Evolutionary conservation across 345 rosid genomes (phyloP).

Genomic region (Aegle marmelos): DNA sequence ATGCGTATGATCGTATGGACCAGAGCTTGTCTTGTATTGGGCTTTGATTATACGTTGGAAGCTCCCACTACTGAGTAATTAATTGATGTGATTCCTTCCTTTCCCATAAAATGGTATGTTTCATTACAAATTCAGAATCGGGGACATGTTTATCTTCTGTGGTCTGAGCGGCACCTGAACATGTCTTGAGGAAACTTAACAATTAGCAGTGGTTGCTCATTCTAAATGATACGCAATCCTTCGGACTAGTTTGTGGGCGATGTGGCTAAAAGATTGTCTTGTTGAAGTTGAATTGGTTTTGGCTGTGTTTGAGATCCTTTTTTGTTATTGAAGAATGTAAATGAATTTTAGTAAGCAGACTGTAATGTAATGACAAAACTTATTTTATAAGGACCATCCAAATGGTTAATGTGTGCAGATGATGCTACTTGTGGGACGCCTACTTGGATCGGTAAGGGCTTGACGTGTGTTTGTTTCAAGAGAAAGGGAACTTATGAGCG

Average conservation of each 20-base stretch:
- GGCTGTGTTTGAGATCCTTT: too few species aligned
- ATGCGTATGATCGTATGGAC: background rate
- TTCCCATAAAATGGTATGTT: background rate
- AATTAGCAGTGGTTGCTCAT: background rate
- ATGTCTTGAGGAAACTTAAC: background rate
- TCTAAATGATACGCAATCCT: slow-evolving; percentile 17
- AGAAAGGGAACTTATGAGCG: slow-evolving; percentile 71
- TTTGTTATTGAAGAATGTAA: background rate
- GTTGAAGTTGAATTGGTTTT: background rate
- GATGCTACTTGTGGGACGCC: slow-evolving; percentile 59
- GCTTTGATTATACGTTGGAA: background rate
- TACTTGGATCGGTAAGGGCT: slow-evolving; percentile 80
- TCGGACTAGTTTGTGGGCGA: slow-evolving; percentile 12
- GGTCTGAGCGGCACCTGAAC: slow-evolving; percentile 1
- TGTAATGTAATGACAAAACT: background rate
- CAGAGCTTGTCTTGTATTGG: background rate
- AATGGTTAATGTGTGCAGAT: slow-evolving; percentile 35
- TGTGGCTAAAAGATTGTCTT: slow-evolving; percentile 13
- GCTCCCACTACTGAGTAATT: slow-evolving; percentile 5
- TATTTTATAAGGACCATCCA: too few species aligned
- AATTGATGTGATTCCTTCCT: background rate
- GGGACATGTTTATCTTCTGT: background rate
- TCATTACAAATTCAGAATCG: background rate
- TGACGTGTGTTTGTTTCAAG: slow-evolving; percentile 90
- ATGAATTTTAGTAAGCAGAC: background rate